Base-by-base conservation (phyloP, 2,329 filamentous ascomycete species). In the Emydomyces testavorans region DNA sequence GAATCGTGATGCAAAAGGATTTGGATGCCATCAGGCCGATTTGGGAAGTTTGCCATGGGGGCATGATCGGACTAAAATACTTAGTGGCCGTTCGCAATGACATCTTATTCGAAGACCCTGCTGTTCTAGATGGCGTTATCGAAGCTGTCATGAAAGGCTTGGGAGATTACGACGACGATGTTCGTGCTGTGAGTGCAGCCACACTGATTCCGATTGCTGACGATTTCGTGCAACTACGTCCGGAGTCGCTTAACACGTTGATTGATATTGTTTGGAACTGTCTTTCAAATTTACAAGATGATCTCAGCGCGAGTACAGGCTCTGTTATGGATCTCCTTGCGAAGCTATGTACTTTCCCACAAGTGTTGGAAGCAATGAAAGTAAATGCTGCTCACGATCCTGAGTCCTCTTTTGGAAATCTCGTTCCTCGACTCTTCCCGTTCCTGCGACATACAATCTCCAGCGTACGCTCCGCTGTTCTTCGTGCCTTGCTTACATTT, bases 191-290 rank as follows among this genome's bases (percentile, higher is more conserved):
- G 57, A 95, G 90, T 66, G 92, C 93, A 7, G 90, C 92, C n/a
- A 98, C 93, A 0, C 71, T 98, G 37, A 92, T 96, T 41, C 92
- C 92, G 0, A 94, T 98, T 66, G 89, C 90, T 4, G 83, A 90
- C 61, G 92, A 98, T 60, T 93, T 96, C 58, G 89, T 96, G 56
- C 81, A 80, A 31, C 78, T 94, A 64, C 83, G 90, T 13, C 83
- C 87, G 13, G 74, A 74, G 28, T 81, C 86, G 36, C 74, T 98
- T 26, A 81, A 89, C 52, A 75, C 77, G 24, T 78, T 98, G 32
- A 94, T 95, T 64, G 83, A 85, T 60, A 94, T 96, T 50, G 89
- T 98, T 23, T 98, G 92, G 92, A 85, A 94, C 60, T 96, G 92
- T 69, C 73, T 98, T 20, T 94, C 90, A 2, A 93, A 94, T 62